These are phyloP conservation scores for Phytophthora colocasiae DNA, from an alignment of 352 stramenopile genomes.

Conservation along the genomic window DNA sequence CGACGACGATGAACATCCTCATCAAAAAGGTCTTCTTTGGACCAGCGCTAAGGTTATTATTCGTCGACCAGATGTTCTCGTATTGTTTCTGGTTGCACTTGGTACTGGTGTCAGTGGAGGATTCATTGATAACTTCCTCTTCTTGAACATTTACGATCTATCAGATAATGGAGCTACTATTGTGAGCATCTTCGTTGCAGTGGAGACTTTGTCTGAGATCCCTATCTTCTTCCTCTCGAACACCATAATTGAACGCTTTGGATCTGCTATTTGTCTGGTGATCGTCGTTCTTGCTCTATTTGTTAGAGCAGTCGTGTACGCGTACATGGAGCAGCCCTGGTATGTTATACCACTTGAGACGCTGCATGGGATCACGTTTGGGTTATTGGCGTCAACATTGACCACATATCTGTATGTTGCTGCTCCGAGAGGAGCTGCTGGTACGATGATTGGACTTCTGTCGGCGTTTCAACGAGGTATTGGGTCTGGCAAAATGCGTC, in stretches of 20 bases:
- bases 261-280: constrained; percentile 47
- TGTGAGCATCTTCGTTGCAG: constrained; percentile 57
- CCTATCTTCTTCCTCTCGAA: constrained; percentile 64
- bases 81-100: constrained; percentile 52
- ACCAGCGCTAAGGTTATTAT: constrained; percentile 40
- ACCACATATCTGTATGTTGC: constrained; percentile 61
- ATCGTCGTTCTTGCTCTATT: constrained; percentile 54
- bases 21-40: constrained; percentile 30
- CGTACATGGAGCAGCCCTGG: constrained; percentile 60
- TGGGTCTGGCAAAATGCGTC: constrained; percentile 49
- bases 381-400: constrained; percentile 45
- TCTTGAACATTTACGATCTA: constrained; percentile 64
- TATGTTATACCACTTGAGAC: constrained; percentile 63
- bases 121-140: constrained; percentile 61
- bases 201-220: constrained; percentile 63
- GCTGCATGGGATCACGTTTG: constrained; percentile 61
- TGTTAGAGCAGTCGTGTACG: constrained; percentile 56
- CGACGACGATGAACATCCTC: constrained; percentile 15
- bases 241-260: constrained; percentile 50
- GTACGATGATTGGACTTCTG: constrained; percentile 62
- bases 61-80: constrained; percentile 38
- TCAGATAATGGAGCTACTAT: constrained; percentile 48
- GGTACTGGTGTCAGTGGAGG: constrained; percentile 59
- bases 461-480: constrained; percentile 62
- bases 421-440: constrained; percentile 44